Conservation (phyloP, 768 basidiomycete genomes). For the Boletales sp. region DNA sequence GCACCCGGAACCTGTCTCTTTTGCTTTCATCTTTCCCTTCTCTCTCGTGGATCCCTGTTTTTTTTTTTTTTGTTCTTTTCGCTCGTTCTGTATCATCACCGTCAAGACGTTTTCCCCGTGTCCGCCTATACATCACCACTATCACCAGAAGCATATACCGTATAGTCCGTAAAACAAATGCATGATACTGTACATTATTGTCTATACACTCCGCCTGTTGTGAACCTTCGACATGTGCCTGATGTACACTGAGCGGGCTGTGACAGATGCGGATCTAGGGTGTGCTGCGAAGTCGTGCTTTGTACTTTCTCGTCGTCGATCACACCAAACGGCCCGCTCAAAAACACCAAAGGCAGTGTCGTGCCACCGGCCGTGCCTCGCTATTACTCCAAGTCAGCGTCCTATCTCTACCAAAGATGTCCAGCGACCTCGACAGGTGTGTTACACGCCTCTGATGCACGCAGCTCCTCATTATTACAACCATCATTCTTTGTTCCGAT, state of each 20-base stretch:
- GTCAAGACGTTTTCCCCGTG: slow-evolving; percentile 1
- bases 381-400: slow-evolving; percentile 30
- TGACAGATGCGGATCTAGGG: too few relatives aligned
- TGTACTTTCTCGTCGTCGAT: slow-evolving; percentile 16
- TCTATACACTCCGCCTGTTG: slow-evolving; percentile 23
- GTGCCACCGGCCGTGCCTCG: slow-evolving; percentile 23
- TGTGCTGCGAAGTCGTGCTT: too few relatives aligned
- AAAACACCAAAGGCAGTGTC: slow-evolving; percentile 20
- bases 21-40: too few relatives aligned
- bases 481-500: slow-evolving; percentile 27
- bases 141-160: slow-evolving; percentile 29
- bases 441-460: slow-evolving; percentile 32
- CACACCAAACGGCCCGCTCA: slow-evolving; percentile 10
- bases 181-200: slow-evolving; percentile 33
- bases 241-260: slow-evolving; percentile 14
- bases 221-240: slow-evolving; percentile 18
- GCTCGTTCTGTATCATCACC: slow-evolving; percentile 21
- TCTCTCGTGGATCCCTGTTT: not conserved
- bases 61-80: slow-evolving; percentile 13
- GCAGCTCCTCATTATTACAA: slow-evolving; percentile 17
- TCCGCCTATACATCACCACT: slow-evolving; percentile 22
- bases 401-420: slow-evolving; percentile 36
- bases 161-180: slow-evolving; percentile 27
- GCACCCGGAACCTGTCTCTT: not conserved
- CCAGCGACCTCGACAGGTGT: slow-evolving; percentile 57